Conservation (phyloP, 768 basidiomycete genomes). For the Lactarius quietus region DNA sequence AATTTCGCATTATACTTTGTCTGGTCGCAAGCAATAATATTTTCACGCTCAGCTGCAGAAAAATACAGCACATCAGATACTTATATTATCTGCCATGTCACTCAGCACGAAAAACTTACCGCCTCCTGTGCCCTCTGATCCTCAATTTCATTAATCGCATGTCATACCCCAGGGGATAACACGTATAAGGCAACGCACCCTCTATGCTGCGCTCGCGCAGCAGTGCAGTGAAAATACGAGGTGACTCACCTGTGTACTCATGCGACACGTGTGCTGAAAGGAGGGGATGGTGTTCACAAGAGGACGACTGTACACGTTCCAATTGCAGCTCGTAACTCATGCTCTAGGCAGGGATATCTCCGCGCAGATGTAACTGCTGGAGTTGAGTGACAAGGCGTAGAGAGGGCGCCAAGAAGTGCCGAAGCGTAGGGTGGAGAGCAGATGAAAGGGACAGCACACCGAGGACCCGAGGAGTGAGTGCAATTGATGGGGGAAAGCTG, state of each 20-base stretch:
- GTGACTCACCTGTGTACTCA: constrained; percentile 76
- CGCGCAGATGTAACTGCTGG: constrained; percentile 89
- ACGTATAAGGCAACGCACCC: constrained; percentile 45
- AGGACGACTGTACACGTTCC: constrained; percentile 40
- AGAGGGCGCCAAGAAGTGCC: constrained; percentile 81
- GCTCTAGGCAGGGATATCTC: constrained; percentile 70
- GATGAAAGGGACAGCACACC: constrained; percentile 50
- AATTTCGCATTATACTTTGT: too few relatives aligned
- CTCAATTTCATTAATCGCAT: constrained; percentile 62
- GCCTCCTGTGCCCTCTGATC: constrained; percentile 67
- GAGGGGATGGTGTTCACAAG: constrained; percentile 59
- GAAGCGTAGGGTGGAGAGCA: constrained; percentile 61
- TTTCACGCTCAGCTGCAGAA: background rate
- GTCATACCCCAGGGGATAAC: constrained; percentile 69
- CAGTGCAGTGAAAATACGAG: constrained; percentile 79
- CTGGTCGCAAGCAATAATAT: too few relatives aligned
- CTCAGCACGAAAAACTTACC: constrained; percentile 56
- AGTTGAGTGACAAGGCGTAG: constrained; percentile 97
- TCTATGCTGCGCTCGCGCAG: constrained; percentile 50
- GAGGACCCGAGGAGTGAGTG: constrained; percentile 34
- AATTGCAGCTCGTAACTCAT: constrained; percentile 93
- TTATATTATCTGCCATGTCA: background rate
- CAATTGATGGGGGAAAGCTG: too few relatives aligned
- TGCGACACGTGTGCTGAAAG: constrained; percentile 43
- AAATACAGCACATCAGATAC: background rate